Conservation (phyloP, 352 stramenopile species). For the Globisporangium heterothallicum region DNA sequence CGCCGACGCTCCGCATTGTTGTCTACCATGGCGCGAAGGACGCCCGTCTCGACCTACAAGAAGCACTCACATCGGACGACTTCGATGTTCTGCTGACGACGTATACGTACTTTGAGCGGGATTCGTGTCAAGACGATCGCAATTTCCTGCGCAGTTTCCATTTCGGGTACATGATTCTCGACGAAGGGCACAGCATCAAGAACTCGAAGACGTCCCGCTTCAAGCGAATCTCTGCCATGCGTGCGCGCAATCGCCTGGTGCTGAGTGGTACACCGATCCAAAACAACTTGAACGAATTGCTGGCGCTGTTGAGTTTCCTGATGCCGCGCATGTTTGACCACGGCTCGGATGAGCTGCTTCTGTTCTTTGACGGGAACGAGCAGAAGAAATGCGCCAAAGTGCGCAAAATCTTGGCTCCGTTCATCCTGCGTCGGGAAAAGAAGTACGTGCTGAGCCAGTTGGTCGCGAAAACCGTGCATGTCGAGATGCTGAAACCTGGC, state of each 20-base stretch:
- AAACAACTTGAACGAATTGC: conserved; percentile 86
- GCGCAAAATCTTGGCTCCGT: conserved; percentile 93
- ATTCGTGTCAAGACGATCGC: conserved; percentile 78
- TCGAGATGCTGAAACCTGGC: conserved; percentile 83
- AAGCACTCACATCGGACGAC: conserved; percentile 34
- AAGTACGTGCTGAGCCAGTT: conserved; percentile 93
- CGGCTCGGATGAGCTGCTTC: conserved; percentile 71
- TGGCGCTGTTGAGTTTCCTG: conserved; percentile 88
- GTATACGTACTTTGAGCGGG: conserved; percentile 90
- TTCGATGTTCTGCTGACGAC: conserved; percentile 89
- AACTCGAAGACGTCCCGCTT: conserved; percentile 89
- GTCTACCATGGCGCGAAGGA: conserved; percentile 80
- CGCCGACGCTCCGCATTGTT: conserved; percentile 81
- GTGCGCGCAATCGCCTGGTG: conserved; percentile 66
- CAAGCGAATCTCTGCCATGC: conserved; percentile 79
- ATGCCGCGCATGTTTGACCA: conserved; percentile 90
- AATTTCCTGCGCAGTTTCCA: conserved; percentile 69
- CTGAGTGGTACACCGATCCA: conserved; percentile 88
- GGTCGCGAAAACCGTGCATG: conserved; percentile 73
- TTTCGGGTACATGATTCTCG: conserved; percentile 92
- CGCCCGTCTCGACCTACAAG: conserved; percentile 49
- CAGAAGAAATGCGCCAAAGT: conserved; percentile 83
- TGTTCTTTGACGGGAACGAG: conserved; percentile 78
- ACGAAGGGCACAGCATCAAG: conserved; percentile 92
- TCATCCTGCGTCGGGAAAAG: conserved; percentile 96